Percentiles rank a stretch among this genome's conserved stretches.
Evolutionary conservation across 1,284 basidiomycete genomes (phyloP).

Genomic region (Psilocybe mexicana): DNA sequence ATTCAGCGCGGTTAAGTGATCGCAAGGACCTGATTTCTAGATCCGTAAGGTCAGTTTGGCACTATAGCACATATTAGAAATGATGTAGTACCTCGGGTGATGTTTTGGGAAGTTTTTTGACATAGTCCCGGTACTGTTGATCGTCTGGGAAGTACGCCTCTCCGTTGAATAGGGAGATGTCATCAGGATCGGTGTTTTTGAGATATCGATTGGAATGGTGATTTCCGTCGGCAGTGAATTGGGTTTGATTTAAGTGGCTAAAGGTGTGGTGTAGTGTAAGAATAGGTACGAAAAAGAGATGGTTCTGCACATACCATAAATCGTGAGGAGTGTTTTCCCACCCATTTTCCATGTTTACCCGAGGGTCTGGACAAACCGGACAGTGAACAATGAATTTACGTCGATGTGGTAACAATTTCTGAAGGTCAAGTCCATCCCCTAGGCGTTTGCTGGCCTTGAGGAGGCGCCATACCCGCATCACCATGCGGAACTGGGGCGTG

Average conservation of each 20-base stretch:
- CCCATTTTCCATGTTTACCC: conserved; percentile 22
- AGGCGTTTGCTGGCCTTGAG: conserved; percentile 20
- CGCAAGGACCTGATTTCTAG: conserved; percentile 28
- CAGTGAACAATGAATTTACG: conserved; percentile 23
- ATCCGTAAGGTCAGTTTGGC: too few species aligned
- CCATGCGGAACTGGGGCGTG: background rate
- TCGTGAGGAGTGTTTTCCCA: conserved; percentile 11
- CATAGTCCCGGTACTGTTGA: conserved; percentile 14
- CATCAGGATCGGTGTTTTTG: conserved; percentile 27
- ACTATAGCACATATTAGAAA: too few species aligned
- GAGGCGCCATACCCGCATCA: conserved; percentile 21
- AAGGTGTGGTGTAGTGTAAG: conserved; percentile 5
- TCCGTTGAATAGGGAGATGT: conserved; percentile 21
- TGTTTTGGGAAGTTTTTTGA: conserved; percentile 3
- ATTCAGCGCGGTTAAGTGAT: conserved; percentile 25
- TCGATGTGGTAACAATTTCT: conserved; percentile 11
- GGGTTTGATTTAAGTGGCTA: conserved; percentile 27
- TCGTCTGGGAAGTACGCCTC: conserved; percentile 22
- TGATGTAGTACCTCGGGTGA: background rate
- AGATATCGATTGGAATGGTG: conserved; percentile 22
- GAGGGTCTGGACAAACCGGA: conserved; percentile 26
- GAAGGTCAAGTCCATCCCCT: conserved; percentile 25
- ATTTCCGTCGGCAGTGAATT: conserved; percentile 26
- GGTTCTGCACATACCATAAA: too few species aligned
- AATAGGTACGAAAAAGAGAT: too few species aligned